Base-by-base conservation (phyloP, 2,329 filamentous ascomycete genomes). In the Venturia aucupariae region DNA sequence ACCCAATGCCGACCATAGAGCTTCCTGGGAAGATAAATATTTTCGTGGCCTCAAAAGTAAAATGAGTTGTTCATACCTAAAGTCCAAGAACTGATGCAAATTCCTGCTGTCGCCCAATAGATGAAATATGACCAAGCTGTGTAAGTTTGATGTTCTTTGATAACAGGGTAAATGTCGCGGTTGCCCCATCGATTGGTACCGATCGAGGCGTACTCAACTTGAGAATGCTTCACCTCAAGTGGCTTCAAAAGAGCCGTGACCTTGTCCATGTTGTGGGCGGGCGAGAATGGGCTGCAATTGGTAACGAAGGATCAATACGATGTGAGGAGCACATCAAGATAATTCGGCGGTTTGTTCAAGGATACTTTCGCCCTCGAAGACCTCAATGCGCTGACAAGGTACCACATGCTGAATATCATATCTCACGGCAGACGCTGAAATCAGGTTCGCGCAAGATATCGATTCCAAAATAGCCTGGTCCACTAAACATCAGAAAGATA, bases 1-100 rank as follows among this genome's bases (percentile, higher is more conserved):
- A 24, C 1, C 67, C 67, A 17, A 67, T 67, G 4, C 65, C 66
- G n/a, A 68, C 67, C 46, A 67, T 38, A 51, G 61, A 65, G 57
- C 65, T 66, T 60, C 67, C 67, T 46, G 22, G 22, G 38, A 67
- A 65, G 6, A 65, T 65, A 66, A 32, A 66, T 65, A 17, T 38
- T 66, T 62, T 42, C n/a, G n/a, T 66, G 67, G 7, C 67, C 64
- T 32, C 4, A 11, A 11, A 30, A 27, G 8, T n/a, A 22, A 11
- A 4, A 11, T 57, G 24, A 27, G 17, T 10, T 19, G 51, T 35
- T 6, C n/a, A 19, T 8, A 59, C 35, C 30, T 59, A 32, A 32
- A 17, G 30, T 35, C 54, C 30, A 59, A 5, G 54, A 59, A 30
- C 30, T 39, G 5, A 32, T 59, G 11, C 35, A 59, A 19, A 59